Evolutionary conservation across 805 yeast species (phyloP).

Genomic region (Ogataea siamensis): DNA sequence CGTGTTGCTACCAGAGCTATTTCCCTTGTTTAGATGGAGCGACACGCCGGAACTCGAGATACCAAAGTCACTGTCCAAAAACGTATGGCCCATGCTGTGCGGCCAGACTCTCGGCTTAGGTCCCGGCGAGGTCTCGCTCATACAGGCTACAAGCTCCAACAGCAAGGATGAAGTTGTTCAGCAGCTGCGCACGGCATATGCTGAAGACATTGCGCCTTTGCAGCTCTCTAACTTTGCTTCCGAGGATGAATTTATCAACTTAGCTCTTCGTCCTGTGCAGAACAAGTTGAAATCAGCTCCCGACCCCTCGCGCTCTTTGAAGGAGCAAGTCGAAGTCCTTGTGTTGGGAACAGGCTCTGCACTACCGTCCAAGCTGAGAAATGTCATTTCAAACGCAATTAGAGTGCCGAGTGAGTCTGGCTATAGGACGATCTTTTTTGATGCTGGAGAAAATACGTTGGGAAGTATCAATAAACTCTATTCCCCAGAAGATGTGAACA

Average conservation of each 20-base stretch:
- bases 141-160: conserved; percentile 8
- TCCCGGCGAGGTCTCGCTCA: conserved; percentile 15
- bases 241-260: conserved; percentile 13
- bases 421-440: conserved; percentile 57
- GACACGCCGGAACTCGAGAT: conserved; percentile 27
- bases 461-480: conserved; percentile 68
- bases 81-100: conserved; percentile 30
- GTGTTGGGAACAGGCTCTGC: conserved; percentile 95
- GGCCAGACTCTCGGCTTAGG: conserved; percentile 28
- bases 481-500: conserved; percentile 41
- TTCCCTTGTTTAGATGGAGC: conserved; percentile 41
- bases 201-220: conserved; percentile 24
- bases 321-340: conserved; percentile 59
- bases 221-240: conserved; percentile 9
- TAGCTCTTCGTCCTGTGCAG: background rate
- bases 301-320: conserved; percentile 28
- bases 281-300: conserved; percentile 8
- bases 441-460: conserved; percentile 93
- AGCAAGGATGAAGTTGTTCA: conserved; percentile 22
- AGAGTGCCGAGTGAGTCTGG: conserved; percentile 54
- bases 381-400: conserved; percentile 78
- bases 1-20: conserved; percentile 43
- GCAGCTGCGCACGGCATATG: conserved; percentile 27
- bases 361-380: conserved; percentile 77
- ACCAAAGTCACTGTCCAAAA: conserved; percentile 25